Evolutionary conservation across 2,329 filamentous ascomycete species (phyloP).

Genomic region (Xenosphaeropsis pyriputrescens): DNA sequence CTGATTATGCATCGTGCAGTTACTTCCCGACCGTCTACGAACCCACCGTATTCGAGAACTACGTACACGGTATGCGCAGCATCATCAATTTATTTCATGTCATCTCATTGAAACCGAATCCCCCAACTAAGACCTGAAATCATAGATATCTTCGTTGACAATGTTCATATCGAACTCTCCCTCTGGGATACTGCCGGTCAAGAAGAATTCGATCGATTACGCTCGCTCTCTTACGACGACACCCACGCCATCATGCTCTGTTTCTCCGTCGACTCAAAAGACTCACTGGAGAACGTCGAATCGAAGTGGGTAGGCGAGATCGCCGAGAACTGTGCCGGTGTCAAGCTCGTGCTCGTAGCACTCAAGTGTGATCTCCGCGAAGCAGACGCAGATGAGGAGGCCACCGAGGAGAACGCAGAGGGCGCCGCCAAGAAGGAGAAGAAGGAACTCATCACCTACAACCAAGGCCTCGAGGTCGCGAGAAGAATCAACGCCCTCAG

Average conservation of each 20-base stretch:
- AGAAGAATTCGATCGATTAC: constrained; percentile 95
- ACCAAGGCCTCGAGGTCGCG: constrained; percentile 81
- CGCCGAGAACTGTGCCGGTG: constrained; percentile 89
- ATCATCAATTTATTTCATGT: too few species aligned
- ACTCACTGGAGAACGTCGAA: constrained; percentile 95
- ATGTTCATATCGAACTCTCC: constrained; percentile 90
- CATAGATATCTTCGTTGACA: constrained; percentile 96
- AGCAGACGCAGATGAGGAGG: constrained; percentile 47
- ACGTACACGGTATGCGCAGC: constrained; percentile 67
- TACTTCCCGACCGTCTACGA: constrained; percentile 98
- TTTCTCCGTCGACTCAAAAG: constrained; percentile 91
- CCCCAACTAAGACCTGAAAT: neutral
- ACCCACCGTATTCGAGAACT: constrained; percentile 97
- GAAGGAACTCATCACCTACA: constrained; percentile 72
- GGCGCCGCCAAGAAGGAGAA: constrained; percentile 34
- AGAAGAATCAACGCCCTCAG: constrained; percentile 83
- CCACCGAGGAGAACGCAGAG: constrained; percentile 26
- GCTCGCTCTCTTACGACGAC: constrained; percentile 90
- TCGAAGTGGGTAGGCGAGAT: constrained; percentile 98
- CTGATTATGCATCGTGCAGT: constrained; percentile 26
- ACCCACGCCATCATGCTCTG: constrained; percentile 98
- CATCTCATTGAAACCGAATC: too few species aligned
- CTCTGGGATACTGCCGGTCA: constrained; percentile 98
- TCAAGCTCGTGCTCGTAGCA: constrained; percentile 88
- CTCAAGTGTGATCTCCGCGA: constrained; percentile 95